Evolutionary conservation across 2,329 filamentous ascomycete species (phyloP), one percentile per base, ranked within the genome.

Genomic region (Colletotrichum lupini): DNA sequence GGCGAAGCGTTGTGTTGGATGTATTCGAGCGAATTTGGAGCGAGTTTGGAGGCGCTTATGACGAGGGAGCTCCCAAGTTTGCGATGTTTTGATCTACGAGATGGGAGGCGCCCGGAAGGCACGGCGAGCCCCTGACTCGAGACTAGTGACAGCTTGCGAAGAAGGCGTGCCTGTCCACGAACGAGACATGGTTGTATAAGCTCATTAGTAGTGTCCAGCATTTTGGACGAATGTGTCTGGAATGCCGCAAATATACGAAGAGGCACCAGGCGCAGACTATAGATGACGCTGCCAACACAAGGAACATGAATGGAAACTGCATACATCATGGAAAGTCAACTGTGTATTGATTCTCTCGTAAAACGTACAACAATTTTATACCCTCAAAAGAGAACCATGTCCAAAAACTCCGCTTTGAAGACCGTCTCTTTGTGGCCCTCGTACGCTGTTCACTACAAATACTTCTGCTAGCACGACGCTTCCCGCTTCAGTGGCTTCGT

Each of bases 301-400:
- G 24, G 22, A 16, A 35, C 16, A 32, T 49, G 24, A 30, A 46
- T n/a, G 14, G 11, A 19, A 24, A 26, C 30, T 12, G 37, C 42
- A 62, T 59, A 46, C 14, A 26, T 22, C n/a, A 52, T 35, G 37
- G 53, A 59, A 12, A 24, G 57, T 37, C 9, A 42, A 19, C 24
- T 62, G 42, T 55, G 42, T 42, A 69, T 68, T 42, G 57, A 68
- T 37, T 32, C 22, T 53, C 53, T 37, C 30, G 22, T 32, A 68
- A 32, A 63, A 68, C 52, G 32, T 63, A 63, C 49, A 58, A 53
- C 49, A 46, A 56, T 30, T 24, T 24, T 53, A 53, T 59, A 66
- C 9, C 42, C 24, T 22, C 14, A 28, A 26, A 19, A 30, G n/a
- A 71, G 32, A 61, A 19, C 5, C 26, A 28, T 71, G 24, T 56